These are phyloP conservation scores for Neonectria neomacrospora DNA, from an alignment of 2,329 filamentous ascomycete genomes.

Conservation along the genomic window DNA sequence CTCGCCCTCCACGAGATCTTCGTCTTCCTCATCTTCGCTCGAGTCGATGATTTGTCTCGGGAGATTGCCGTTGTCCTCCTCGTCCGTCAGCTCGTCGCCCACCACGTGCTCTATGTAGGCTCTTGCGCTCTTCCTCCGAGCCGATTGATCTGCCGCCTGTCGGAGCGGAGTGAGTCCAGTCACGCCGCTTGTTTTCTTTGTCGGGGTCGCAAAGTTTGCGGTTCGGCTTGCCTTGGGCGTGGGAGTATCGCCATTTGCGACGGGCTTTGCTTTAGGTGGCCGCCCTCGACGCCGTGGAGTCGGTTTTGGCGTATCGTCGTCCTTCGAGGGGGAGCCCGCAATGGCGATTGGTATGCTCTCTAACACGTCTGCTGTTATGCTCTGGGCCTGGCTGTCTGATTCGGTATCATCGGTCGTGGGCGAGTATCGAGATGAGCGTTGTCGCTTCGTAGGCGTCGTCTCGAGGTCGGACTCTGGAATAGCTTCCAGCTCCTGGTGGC, in stretches of 20 bases:
- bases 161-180: slow-evolving; percentile 69
- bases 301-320: slow-evolving; percentile 45
- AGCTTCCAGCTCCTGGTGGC: slow-evolving; percentile 42
- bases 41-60: slow-evolving; percentile 75
- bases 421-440: slow-evolving; percentile 36
- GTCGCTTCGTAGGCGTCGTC: slow-evolving; percentile 49
- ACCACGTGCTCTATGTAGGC: slow-evolving; percentile 79
- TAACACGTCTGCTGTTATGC: slow-evolving; percentile 15
- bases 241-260: slow-evolving; percentile 46
- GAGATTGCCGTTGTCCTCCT: slow-evolving; percentile 77
- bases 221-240: slow-evolving; percentile 53
- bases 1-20: slow-evolving; percentile 43
- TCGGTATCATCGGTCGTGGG: slow-evolving; percentile 21
- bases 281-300: slow-evolving; percentile 52
- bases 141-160: slow-evolving; percentile 83
- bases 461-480: slow-evolving; percentile 44
- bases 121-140: slow-evolving; percentile 84
- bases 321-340: slow-evolving; percentile 28
- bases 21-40: slow-evolving; percentile 62
- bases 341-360: slow-evolving; percentile 19
- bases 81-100: slow-evolving; percentile 72
- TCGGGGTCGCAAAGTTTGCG: slow-evolving; percentile 52
- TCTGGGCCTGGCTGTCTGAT: slow-evolving; percentile 39
- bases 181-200: slow-evolving; percentile 46
- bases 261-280: slow-evolving; percentile 45